Evolutionary conservation across 1,284 basidiomycete genomes (phyloP).

Genomic region (Sanguinoderma infundibulare): DNA sequence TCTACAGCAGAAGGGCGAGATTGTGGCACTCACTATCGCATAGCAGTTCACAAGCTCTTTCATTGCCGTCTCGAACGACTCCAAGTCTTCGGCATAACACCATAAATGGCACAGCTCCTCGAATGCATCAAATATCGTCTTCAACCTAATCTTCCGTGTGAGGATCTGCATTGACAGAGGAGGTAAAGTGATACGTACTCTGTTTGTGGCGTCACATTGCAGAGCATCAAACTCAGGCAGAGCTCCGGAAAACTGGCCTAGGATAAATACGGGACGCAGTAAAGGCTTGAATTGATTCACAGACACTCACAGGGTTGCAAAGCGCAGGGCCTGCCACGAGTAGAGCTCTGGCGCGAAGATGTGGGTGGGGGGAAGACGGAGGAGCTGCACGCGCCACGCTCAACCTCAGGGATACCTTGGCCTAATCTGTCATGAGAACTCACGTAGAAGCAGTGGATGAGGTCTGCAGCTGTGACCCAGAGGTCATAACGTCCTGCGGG

Average conservation of each 20-base stretch:
- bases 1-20: neutral
- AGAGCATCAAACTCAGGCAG: conserved; percentile 67
- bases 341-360: conserved; percentile 63
- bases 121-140: conserved; percentile 59
- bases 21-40: conserved; percentile 51
- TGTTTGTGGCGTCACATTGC: conserved; percentile 67
- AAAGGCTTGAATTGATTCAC: neutral
- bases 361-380: conserved; percentile 69
- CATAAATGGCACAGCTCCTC: conserved; percentile 67
- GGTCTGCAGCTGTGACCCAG: conserved; percentile 77
- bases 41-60: conserved; percentile 60
- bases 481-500: conserved; percentile 63
- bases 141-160: conserved; percentile 45
- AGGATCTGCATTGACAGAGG: conserved; percentile 3
- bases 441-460: conserved; percentile 68
- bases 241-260: conserved; percentile 67
- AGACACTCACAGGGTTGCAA: conserved; percentile 59
- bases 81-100: conserved; percentile 68
- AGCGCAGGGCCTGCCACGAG: conserved; percentile 50
- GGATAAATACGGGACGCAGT: conserved; percentile 6
- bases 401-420: neutral
- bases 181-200: conserved; percentile 51
- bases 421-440: conserved; percentile 23
- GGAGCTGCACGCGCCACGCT: conserved; percentile 42
- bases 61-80: conserved; percentile 66